Base-by-base conservation (phyloP, 192 early-diverging fungal species). In the Linnemannia zychae region DNA sequence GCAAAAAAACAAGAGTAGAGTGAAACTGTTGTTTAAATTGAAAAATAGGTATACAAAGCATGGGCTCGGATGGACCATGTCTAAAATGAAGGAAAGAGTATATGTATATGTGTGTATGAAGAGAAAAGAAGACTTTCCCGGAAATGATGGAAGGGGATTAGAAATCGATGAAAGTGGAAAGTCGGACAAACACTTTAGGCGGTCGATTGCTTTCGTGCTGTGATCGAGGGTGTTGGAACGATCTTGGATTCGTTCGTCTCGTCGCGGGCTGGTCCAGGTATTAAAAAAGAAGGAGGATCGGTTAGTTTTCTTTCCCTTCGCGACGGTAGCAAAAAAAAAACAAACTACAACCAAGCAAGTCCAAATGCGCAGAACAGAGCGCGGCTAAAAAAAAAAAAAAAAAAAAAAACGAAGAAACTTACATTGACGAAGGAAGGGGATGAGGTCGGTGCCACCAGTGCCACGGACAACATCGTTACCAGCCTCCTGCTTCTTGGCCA, bases 381-480 rank as follows among this genome's bases (percentile, higher is more conserved):
- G 37, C 24, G 1, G 67, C 31, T 48, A 73, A 68, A 68, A 60
- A 69, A 69, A 69, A 74, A n/a, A 57, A 38, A 34, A 60, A 6
- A 24, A 67, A 49, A 24, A 67, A 47, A 67, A 49, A 76, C n/a
- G n/a, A n/a, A n/a, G 28, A n/a, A 24, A 48, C 83, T 85, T 79
- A 85, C 83, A 85, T 85, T 85, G 83, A 57, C 83, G 83, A 70
- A 99, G 88, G 89, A 99, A 99, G 46, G 97, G 95, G 44, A 98
- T 96, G 20, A 98, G 88, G 79, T 98, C 94, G 0, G 96, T 97
- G 28, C 96, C 96, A 11, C 96, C 95, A 0, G 96, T 96, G 33
- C 96, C 95, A 20, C 93, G 91, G 15, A 95, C 92, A 37, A 94
- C 90, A 31, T 90, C 80, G 71, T 88, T 79, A 15, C 91, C 90